These are phyloP conservation scores for Botrytis deweyae DNA, from an alignment of 2,329 filamentous ascomycete genomes.

Conservation along the genomic window DNA sequence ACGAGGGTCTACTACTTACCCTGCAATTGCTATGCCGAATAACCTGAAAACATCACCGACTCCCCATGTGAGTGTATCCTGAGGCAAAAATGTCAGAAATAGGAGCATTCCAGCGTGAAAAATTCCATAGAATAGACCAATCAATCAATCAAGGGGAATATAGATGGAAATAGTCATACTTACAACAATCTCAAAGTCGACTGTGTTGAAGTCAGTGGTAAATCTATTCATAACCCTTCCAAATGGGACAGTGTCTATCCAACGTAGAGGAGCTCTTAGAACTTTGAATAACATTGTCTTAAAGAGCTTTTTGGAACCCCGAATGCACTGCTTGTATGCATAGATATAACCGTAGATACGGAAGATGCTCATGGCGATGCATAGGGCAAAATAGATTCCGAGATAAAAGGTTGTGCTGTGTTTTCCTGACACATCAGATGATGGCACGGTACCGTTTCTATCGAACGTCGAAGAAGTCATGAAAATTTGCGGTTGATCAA, in stretches of 20 bases:
- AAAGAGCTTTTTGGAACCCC: conserved; percentile 65
- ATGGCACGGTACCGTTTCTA: not conserved
- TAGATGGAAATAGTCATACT: not conserved
- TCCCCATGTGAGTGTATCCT: conserved; percentile 14
- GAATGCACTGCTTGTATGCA: conserved; percentile 62
- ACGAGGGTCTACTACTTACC: conserved; percentile 23
- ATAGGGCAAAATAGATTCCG: conserved; percentile 18
- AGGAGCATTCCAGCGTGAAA: too few species aligned
- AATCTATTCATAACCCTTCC: conserved; percentile 75
- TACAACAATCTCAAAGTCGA: conserved; percentile 20
- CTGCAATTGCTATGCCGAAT: conserved; percentile 62
- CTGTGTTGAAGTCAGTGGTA: conserved; percentile 61
- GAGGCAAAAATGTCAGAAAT: not conserved
- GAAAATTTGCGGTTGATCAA: not conserved
- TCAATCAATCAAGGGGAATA: not conserved
- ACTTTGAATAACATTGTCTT: conserved; percentile 63
- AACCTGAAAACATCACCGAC: conserved; percentile 38
- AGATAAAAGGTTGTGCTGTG: conserved; percentile 19
- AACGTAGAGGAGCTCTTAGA: conserved; percentile 68
- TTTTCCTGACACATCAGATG: not conserved
- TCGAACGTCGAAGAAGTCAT: not conserved
- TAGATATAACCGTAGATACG: conserved; percentile 52
- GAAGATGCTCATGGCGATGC: not conserved
- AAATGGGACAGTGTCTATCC: conserved; percentile 74
- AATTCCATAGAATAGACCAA: not conserved